Percentiles rank a stretch among this genome's conserved stretches.
These are phyloP conservation scores for Endotrypanum monterogeii DNA, from an alignment of 208 protist species.

Conservation along the genomic window DNA sequence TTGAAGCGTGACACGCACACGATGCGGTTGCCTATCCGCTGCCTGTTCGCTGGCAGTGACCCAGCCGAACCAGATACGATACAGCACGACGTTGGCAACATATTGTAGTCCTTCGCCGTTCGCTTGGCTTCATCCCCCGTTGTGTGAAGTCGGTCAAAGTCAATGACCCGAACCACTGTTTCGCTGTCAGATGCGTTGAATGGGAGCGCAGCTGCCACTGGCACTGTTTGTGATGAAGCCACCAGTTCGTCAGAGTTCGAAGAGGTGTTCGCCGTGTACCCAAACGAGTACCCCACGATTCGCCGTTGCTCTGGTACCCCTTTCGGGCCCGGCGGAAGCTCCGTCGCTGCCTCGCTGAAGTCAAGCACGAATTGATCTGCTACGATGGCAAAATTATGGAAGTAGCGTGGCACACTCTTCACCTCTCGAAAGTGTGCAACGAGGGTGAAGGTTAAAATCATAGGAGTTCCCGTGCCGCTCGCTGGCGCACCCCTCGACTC, in stretches of 20 bases:
- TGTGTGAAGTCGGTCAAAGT: constrained; percentile 53
- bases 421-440: constrained; percentile 40
- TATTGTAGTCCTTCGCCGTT: constrained; percentile 41
- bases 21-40: constrained; percentile 48
- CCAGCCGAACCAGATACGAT: constrained; percentile 47
- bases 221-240: constrained; percentile 13
- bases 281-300: constrained; percentile 55
- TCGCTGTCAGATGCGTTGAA: not conserved
- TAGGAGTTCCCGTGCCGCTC: constrained; percentile 36
- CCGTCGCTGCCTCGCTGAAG: constrained; percentile 35
- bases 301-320: constrained; percentile 10
- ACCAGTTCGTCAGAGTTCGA: constrained; percentile 8
- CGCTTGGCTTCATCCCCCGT: constrained; percentile 45
- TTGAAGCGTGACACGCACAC: constrained; percentile 71
- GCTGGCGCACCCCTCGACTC: constrained; percentile 28
- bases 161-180: constrained; percentile 32
- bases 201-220: constrained; percentile 3
- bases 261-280: constrained; percentile 57
- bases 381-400: constrained; percentile 51
- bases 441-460: constrained; percentile 50
- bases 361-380: constrained; percentile 61
- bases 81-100: constrained; percentile 55
- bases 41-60: constrained; percentile 34
- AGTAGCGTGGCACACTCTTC: constrained; percentile 38
- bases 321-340: constrained; percentile 17